These are phyloP conservation scores for Pulveroboletus sp. DNA, from an alignment of 768 basidiomycete species.

Conservation along the genomic window DNA sequence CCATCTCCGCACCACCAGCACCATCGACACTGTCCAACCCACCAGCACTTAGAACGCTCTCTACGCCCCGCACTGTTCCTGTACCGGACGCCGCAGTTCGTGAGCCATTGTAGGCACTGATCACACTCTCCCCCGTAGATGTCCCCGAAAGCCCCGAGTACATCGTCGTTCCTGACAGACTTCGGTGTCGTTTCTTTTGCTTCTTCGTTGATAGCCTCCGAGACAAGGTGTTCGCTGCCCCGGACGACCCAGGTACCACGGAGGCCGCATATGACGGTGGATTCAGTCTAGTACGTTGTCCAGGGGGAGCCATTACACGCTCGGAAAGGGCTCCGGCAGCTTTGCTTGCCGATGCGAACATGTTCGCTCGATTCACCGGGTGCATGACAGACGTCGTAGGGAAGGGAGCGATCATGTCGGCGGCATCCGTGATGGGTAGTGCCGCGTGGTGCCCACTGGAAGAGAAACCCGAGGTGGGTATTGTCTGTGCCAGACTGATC, in stretches of 20 bases:
- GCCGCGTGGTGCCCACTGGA: background rate
- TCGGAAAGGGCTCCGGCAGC: constrained; percentile 2
- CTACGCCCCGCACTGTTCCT: background rate
- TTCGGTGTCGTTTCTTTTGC: background rate
- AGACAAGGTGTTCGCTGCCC: background rate
- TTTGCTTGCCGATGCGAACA: background rate
- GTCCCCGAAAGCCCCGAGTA: constrained; percentile 9
- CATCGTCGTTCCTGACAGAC: constrained; percentile 5
- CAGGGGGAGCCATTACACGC: background rate
- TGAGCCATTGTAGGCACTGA: background rate
- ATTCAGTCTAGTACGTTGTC: constrained; percentile 19
- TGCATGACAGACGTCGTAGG: constrained; percentile 4
- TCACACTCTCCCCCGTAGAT: constrained; percentile 1
- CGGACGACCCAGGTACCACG: background rate
- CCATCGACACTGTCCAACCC: background rate
- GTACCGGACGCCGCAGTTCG: background rate
- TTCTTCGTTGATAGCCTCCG: constrained; percentile 3
- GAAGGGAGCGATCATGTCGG: constrained; percentile 24
- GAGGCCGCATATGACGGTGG: constrained; percentile 25
- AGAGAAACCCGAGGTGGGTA: background rate
- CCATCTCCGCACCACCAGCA: background rate
- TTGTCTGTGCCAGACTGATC: constrained; percentile 4
- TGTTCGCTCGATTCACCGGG: background rate
- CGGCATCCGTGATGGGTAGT: constrained; percentile 12
- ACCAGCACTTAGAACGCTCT: background rate